phyloP scores from a whole-genome alignment of 345 rosid species.

The Balakata baccata region DNA sequence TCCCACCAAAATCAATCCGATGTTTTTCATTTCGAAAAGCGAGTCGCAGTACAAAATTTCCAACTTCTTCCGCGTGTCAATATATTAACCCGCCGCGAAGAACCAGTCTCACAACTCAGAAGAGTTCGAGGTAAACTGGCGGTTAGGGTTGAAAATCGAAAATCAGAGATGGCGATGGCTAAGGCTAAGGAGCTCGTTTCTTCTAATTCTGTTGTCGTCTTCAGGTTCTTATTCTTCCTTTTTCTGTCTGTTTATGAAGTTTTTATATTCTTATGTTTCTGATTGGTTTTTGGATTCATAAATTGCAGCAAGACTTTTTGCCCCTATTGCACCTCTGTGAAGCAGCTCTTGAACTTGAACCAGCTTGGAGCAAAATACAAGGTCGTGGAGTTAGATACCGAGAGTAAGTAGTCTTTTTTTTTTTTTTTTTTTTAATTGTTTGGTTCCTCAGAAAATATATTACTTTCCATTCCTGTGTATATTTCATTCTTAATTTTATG shows the following conservation, averaged over 20 bases:
- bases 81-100: neutral
- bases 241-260: neutral
- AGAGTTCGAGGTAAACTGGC: neutral
- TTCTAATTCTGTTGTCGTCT: conserved; percentile 62
- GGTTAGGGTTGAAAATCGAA: conserved; percentile 1
- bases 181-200: conserved; percentile 63
- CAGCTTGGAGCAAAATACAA: too few species aligned
- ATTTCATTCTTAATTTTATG: too few species aligned
- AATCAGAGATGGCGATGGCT: conserved; percentile 43
- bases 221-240: conserved; percentile 39
- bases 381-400: too few species aligned
- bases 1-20: too few species aligned
- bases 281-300: neutral
- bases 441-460: too few species aligned
- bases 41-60: neutral
- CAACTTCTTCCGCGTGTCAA: neutral
- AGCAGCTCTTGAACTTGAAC: conserved; percentile 46
- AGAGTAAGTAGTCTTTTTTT: too few species aligned
- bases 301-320: conserved; percentile 61
- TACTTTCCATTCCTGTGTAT: too few species aligned
- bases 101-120: neutral
- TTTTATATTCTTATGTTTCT: neutral
- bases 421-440: too few species aligned
- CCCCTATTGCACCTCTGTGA: conserved; percentile 59
- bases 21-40: neutral